A percentile compares a stretch with the other conserved stretches of the same genome.
Evolutionary conservation across 2,329 filamentous ascomycete genomes (phyloP).

Genomic region (Fusarium sp.): DNA sequence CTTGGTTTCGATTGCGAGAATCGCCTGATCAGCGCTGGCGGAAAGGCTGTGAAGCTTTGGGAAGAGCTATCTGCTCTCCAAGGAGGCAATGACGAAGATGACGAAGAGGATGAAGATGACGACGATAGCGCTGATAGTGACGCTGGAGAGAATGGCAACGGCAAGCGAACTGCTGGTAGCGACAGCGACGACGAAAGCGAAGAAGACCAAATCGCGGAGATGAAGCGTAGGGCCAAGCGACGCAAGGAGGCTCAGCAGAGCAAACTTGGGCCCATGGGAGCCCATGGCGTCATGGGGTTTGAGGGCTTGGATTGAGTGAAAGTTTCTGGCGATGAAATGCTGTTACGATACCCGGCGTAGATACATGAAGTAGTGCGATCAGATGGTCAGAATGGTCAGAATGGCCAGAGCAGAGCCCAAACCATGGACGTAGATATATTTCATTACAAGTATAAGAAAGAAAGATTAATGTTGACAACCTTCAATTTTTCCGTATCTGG

Average conservation of each 20-base stretch:
- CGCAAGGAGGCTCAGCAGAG: constrained; percentile 53
- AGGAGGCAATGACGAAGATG: constrained; percentile 47
- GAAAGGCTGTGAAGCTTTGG: constrained; percentile 90
- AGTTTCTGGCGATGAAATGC: neutral
- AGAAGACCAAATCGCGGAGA: constrained; percentile 47
- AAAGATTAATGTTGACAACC: neutral
- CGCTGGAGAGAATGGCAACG: constrained; percentile 52
- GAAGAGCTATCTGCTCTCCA: constrained; percentile 74
- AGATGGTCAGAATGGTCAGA: neutral
- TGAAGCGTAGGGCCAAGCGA: constrained; percentile 58
- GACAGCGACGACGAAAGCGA: constrained; percentile 58
- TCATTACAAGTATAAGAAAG: neutral
- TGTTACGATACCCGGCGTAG: constrained; percentile 29
- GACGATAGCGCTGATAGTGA: constrained; percentile 59
- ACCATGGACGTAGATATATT: neutral
- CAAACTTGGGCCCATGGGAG: constrained; percentile 60
- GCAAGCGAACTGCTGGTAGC: constrained; percentile 59
- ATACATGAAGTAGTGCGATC: neutral
- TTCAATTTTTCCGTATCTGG: constrained; percentile 15
- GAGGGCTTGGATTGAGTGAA: constrained; percentile 54
- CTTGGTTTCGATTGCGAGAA: constrained; percentile 86
- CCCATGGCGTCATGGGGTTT: constrained; percentile 62
- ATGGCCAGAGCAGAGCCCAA: no score
- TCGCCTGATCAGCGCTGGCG: constrained; percentile 89
- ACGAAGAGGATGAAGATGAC: constrained; percentile 52